These are phyloP conservation scores for Globisporangium acanthophoron DNA, from an alignment of 352 stramenopile species.

Conservation along the genomic window DNA sequence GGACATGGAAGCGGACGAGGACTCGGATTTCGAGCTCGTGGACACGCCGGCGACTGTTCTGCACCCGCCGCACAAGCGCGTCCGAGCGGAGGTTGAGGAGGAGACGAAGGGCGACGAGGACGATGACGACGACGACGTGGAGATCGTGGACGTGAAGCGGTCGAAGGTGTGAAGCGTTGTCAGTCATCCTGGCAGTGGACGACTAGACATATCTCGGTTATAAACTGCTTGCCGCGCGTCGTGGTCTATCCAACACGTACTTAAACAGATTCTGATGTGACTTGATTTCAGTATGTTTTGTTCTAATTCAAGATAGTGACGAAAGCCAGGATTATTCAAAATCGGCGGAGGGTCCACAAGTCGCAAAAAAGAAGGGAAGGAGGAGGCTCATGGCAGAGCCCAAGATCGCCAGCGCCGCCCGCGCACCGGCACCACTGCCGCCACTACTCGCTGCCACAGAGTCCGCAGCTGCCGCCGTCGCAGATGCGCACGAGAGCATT, in stretches of 20 bases:
- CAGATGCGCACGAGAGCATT: neutral
- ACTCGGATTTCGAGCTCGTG: slow-evolving; percentile 30
- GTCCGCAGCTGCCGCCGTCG: neutral
- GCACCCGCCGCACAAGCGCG: slow-evolving; percentile 8
- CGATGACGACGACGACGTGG: slow-evolving; percentile 4
- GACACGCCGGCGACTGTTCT: slow-evolving; percentile 1
- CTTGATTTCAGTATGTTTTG: too few relatives aligned
- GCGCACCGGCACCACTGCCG: too few relatives aligned
- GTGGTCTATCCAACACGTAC: too few relatives aligned
- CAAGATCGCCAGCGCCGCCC: neutral
- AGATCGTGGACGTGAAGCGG: slow-evolving; percentile 13
- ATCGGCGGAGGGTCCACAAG: too few relatives aligned
- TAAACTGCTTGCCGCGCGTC: too few relatives aligned
- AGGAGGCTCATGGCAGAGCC: neutral
- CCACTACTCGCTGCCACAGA: too few relatives aligned
- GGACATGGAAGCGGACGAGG: slow-evolving; percentile 25
- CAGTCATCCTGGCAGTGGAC: too few relatives aligned
- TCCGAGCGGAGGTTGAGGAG: neutral
- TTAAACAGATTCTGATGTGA: too few relatives aligned
- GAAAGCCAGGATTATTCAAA: too few relatives aligned
- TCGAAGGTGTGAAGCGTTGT: slow-evolving; percentile 8
- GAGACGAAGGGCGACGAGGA: neutral
- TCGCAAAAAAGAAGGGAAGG: neutral
- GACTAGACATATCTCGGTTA: too few relatives aligned
- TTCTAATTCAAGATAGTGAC: too few relatives aligned